A percentile compares a stretch with the other conserved stretches of the same genome.
phyloP scores from a whole-genome alignment of 345 rosid species.

The Lenwebbia sp. region DNA sequence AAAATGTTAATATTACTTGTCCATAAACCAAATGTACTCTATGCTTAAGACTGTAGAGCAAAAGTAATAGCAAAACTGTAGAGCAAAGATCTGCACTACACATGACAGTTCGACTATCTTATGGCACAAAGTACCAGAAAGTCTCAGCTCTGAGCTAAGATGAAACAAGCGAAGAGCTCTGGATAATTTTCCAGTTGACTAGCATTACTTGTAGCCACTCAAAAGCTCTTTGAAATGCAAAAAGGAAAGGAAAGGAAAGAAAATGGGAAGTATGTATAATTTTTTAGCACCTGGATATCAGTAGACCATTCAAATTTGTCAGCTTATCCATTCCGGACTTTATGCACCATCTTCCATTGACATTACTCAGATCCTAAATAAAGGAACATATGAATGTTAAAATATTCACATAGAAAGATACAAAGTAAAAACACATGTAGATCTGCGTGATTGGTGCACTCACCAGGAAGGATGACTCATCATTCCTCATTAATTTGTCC shows the following conservation, averaged over 20 bases:
- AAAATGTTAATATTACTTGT: neutral
- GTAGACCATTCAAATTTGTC: conserved; percentile 49
- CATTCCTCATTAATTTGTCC: conserved; percentile 57
- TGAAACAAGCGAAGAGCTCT: neutral
- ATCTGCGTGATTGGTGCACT: neutral
- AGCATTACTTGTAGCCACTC: neutral
- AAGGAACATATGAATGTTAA: conserved; percentile 5
- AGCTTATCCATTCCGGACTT: conserved; percentile 43
- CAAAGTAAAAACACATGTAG: conserved; percentile 1
- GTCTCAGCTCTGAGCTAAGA: neutral
- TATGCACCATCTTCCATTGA: conserved; percentile 85
- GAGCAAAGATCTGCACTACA: neutral
- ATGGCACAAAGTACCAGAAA: neutral
- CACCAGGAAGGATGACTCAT: conserved; percentile 51
- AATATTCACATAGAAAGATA: neutral
- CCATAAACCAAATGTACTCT: neutral
- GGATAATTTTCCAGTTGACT: neutral
- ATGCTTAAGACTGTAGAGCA: neutral
- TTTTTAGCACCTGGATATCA: conserved; percentile 56
- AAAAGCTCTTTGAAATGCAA: neutral
- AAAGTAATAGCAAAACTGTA: neutral
- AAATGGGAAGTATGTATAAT: neutral
- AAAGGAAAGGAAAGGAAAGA: neutral
- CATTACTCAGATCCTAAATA: conserved; percentile 45
- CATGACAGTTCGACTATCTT: neutral